Evolutionary conservation across 768 basidiomycete genomes (phyloP).

Genomic region (Cyathus striatus): DNA sequence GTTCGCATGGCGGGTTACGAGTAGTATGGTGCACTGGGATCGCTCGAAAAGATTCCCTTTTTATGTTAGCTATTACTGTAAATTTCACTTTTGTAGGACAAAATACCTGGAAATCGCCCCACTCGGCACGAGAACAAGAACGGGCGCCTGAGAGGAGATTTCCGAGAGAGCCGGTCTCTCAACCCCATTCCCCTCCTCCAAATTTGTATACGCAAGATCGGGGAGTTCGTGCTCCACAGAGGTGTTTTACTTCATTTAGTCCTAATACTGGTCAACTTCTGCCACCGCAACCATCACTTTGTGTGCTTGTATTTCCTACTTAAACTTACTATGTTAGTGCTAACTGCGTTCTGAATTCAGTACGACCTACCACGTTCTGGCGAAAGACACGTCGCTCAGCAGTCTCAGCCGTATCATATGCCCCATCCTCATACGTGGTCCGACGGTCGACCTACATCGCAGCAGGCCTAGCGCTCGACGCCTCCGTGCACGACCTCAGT

Average conservation of each 20-base stretch:
- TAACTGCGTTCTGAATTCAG: no score
- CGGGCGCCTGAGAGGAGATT: conserved; percentile 26
- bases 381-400: conserved; percentile 67
- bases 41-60: no score
- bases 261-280: conserved; percentile 40
- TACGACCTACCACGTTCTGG: conserved; percentile 84
- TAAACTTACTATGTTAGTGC: background rate
- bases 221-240: conserved; percentile 15
- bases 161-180: no score
- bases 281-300: conserved; percentile 58
- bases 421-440: conserved; percentile 67
- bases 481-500: conserved; percentile 55
- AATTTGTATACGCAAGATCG: no score
- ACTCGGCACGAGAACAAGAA: no score
- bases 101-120: conserved; percentile 41
- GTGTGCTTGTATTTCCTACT: conserved; percentile 36
- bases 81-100: no score
- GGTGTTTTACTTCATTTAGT: conserved; percentile 24
- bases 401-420: conserved; percentile 65
- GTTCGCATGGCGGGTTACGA: no score
- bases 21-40: no score
- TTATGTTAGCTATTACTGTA: no score
- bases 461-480: conserved; percentile 65
- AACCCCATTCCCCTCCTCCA: no score
- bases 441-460: conserved; percentile 78